Conservation (phyloP, 1,284 basidiomycete genomes). For the Sanghuangporus weigelae region DNA sequence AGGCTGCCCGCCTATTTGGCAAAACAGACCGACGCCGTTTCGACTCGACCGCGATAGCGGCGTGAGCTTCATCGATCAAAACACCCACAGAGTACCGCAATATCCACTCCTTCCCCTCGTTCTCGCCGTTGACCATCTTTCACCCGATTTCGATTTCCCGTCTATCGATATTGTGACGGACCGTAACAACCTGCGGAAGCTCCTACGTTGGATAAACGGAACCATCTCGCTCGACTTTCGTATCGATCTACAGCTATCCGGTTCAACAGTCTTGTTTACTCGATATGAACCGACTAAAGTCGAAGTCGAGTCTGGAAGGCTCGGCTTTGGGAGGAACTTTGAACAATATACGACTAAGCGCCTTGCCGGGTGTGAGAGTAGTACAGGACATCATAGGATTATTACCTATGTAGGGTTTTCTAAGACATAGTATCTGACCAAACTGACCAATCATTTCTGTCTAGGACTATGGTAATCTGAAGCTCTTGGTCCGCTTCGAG, state of each 20-base stretch:
- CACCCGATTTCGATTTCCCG: slow-evolving; percentile 25
- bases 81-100: slow-evolving; percentile 28
- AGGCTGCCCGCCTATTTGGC: slow-evolving; percentile 29
- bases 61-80: slow-evolving; percentile 26
- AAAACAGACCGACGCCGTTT: slow-evolving; percentile 19
- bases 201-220: slow-evolving; percentile 28
- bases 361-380: slow-evolving; percentile 28
- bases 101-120: slow-evolving; percentile 31
- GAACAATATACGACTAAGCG: slow-evolving; percentile 26
- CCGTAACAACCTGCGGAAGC: slow-evolving; percentile 32
- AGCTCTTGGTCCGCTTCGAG: slow-evolving; percentile 29
- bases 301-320: background rate
- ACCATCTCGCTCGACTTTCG: slow-evolving; percentile 26
- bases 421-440: background rate
- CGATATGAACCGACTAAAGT: slow-evolving; percentile 20
- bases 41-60: slow-evolving; percentile 27
- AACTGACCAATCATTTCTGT: background rate
- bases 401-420: slow-evolving; percentile 31
- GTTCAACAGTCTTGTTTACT: slow-evolving; percentile 15
- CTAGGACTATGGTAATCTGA: slow-evolving; percentile 30
- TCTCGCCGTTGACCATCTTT: slow-evolving; percentile 30
- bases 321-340: slow-evolving; percentile 32
- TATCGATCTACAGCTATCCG: slow-evolving; percentile 31
- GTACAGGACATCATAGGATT: slow-evolving; percentile 32
- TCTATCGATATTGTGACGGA: slow-evolving; percentile 32